phyloP scores from a whole-genome alignment of 257 asterid genomes.

The Solanum sejunctum region DNA sequence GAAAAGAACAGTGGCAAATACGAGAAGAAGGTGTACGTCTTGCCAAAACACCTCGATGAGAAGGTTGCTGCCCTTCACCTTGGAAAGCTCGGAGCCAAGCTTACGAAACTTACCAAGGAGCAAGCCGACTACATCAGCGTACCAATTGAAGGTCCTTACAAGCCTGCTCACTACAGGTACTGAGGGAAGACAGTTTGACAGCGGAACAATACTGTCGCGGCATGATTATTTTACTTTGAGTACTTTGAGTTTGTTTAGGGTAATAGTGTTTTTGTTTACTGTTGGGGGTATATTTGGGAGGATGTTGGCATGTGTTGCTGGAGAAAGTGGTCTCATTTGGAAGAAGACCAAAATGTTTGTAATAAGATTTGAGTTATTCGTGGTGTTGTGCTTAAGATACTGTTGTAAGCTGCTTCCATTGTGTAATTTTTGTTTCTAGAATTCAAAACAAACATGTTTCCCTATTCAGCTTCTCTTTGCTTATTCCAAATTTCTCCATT shows the following conservation, averaged over 20 bases:
- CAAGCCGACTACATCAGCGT: conserved; percentile 44
- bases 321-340: not conserved
- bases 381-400: conserved; percentile 1
- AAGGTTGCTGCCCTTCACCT: conserved; percentile 58
- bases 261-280: not conserved
- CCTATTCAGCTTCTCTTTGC: not conserved
- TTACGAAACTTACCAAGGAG: conserved; percentile 35
- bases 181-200: not conserved
- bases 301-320: not conserved
- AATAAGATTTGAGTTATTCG: conserved; percentile 4
- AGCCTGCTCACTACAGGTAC: conserved; percentile 53
- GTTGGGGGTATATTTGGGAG: not conserved
- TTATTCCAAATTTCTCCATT: not conserved
- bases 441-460: not conserved
- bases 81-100: conserved; percentile 51
- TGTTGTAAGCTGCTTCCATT: not conserved
- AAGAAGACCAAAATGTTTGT: conserved; percentile 3
- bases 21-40: conserved; percentile 44
- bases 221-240: not conserved
- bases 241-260: not conserved
- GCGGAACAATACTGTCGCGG: not conserved
- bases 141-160: conserved; percentile 57
- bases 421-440: not conserved
- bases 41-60: conserved; percentile 59
- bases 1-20: conserved; percentile 37